Evolutionary conservation across 2,329 filamentous ascomycete species (phyloP), one percentile per base, ranked within the genome.

Genomic region (Calycina marina): DNA sequence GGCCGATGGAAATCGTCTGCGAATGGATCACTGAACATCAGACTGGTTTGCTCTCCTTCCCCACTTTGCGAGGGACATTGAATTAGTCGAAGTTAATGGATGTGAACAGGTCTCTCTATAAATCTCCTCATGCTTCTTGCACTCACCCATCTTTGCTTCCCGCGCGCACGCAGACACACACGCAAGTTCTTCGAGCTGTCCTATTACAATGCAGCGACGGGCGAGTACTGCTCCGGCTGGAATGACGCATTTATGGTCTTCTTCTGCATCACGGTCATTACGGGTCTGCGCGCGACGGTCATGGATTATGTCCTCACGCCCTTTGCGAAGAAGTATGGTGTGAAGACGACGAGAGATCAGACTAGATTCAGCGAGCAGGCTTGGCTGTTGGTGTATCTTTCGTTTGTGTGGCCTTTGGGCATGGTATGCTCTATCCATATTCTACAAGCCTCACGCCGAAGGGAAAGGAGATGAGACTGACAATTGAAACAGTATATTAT

Each of bases 291-390:
- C 37, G 86, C 84, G 24, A 74, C 72, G 32, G 64, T 72, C 35
- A 92, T 96, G 72, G 86, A 94, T 53, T 90, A 93, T 59, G 49
- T 92, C 9, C 66, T 96, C 31, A 72, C 73, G 13, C 90, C 88
- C 5, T 58, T 92, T 35, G 86, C 80, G 26, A 74, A 71, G 41
- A 60, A 64, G 29, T 67, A 69, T 41, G 88, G 88, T 20, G 70
- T 94, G 46, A 67, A 68, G 46, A 81, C 77, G 51, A 66, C 64
- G 52, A 94, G 93, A 60, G 72, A 74, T 28, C 62, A 78, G 38
- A 72, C 82, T 30, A 72, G 90, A 37, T 93, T 96, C 58, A 84
- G 84, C 40, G 90, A 98, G 60, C 90, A 98, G 60, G 83, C 77
- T 28, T 96, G 88, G 83, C 65, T 93, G 51, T 60, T 92, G 35